Evolutionary conservation across 371 early-diverging fungal species (phyloP), one percentile per base, ranked within the genome.

Genomic region (Mortierella sp.): DNA sequence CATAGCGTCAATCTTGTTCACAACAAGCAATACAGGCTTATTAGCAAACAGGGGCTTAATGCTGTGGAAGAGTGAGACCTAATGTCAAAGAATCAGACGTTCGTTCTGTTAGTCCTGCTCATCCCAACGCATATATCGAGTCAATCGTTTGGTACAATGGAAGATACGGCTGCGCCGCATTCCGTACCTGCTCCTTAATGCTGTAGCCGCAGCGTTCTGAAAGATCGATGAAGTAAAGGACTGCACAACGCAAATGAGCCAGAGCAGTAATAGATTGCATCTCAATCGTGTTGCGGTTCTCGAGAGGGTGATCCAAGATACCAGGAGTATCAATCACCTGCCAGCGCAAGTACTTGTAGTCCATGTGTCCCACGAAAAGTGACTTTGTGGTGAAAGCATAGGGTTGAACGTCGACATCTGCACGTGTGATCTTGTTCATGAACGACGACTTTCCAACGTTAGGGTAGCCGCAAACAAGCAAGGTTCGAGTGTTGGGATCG

Each of bases 321-420:
- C 99, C 99, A 10, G 99, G 99, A 16, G 99, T 99, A 83, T 99
- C 99, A 65, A 99, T 98, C n/a, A 98, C 89, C 85, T 99, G 99
- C 99, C 99, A 99, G 81, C 98, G 87, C 82, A 99, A 87, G 82
- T 99, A 97, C 81, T 98, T 96, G 91, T 99, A 99, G 83, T 99
- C 99, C 98, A 99, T 99, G 82, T 99, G 99, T 46, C 99, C 99
- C 27, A 99, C 99, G 86, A 98, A 99, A 64, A 99, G 87, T 16
- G 96, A 96, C 86, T 99, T 99, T 60, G 99, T 99, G 41, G 99
- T 99, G 88, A 99, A 99, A 28, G 99, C 99, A 82, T 99, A 99
- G 19, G 99, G 99, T 83, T 99, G 99, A 2, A 99, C 99, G 69
- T 99, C 99, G 18, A 99, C 99, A 78, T 99, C 97, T 27, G 99